A percentile compares a stretch with the other conserved stretches of the same genome.
These are phyloP conservation scores for Camellia oleifera DNA, from an alignment of 179 eudicot species.

Conservation along the genomic window DNA sequence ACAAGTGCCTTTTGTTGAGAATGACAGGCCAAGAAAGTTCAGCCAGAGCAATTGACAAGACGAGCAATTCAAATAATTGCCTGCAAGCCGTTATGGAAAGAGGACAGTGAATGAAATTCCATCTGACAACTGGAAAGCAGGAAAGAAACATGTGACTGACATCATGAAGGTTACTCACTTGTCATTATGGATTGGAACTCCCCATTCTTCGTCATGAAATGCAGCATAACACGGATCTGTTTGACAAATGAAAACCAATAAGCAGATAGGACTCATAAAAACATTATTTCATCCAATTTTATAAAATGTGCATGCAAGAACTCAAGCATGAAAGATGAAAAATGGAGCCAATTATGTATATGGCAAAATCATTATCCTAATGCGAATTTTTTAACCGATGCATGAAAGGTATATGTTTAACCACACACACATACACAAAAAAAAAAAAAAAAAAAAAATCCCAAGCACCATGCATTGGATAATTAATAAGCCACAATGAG, in stretches of 20 bases:
- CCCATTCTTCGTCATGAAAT: constrained; percentile 98
- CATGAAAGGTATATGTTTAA: background rate
- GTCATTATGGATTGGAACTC: constrained; percentile 84
- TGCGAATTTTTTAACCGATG: background rate
- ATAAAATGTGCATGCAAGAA: background rate
- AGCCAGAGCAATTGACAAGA: constrained; percentile 82
- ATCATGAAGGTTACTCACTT: constrained; percentile 37
- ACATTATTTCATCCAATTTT: background rate
- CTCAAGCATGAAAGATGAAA: background rate
- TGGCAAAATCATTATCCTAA: background rate
- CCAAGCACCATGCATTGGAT: background rate
- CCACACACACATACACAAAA: too few species aligned
- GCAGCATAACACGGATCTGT: constrained; percentile 70
- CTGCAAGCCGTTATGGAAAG: constrained; percentile 37
- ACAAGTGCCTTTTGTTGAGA: constrained; percentile 65
- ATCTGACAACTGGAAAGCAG: background rate
- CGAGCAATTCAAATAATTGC: constrained; percentile 81
- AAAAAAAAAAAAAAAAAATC: background rate
- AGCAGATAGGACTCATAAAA: constrained; percentile 21
- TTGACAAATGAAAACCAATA: constrained; percentile 30
- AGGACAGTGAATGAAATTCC: background rate
- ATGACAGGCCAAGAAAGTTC: constrained; percentile 90
- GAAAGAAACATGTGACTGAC: background rate
- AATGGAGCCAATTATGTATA: background rate
- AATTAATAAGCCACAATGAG: background rate